Base-by-base conservation (phyloP, 2,329 filamentous ascomycete species). In the Hirsutella minnesotensis region DNA sequence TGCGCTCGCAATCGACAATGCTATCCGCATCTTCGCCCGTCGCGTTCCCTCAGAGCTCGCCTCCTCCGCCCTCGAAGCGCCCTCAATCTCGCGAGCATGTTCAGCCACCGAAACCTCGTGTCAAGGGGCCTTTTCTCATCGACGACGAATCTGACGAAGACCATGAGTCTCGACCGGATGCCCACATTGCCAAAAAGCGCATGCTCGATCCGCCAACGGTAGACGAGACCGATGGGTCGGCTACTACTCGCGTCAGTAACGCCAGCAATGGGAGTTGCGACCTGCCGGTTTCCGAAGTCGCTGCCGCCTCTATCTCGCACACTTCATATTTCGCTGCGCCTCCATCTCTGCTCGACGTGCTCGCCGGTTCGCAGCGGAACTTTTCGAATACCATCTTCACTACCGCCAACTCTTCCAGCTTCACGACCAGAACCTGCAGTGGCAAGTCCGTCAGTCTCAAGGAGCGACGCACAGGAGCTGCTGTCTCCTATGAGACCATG, bases 401-500 rank as follows among this genome's bases (percentile, higher is more conserved):
- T 9, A 16, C 33, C 9, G 4, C 18, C 33, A 9, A n/a, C 18
- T 9, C 16, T 18, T 9, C 16, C 15, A 36, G 56, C 44, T 70
- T 69, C 48, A 67, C 63, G 10, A 59, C 71, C 29, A 68, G 57
- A n/a, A 77, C 72, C 16, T 79, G 76, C 44, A 65, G 69, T 19
- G 83, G 83, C 24, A 73, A 68, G 35, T 66, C 66, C 0, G 59
- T 76, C 2, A 66, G 72, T 0, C 68, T 86, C 37, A 69, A 69
- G 37, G 66, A 76, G 52, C 76, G 79, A 41, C 68, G 67, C 42
- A 56, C 63, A 8, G 57, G 60, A 1, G 59, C 61, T 1, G 56
- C 64, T 1, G 56, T 74, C 1, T 68, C 81, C 0, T 86, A 83
- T 53, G 78, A 85, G 53, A 66, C 74, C 33, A 72, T 87, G 51